phyloP scores from a whole-genome alignment of 208 protist species.

The Leptomonas seymouri region DNA sequence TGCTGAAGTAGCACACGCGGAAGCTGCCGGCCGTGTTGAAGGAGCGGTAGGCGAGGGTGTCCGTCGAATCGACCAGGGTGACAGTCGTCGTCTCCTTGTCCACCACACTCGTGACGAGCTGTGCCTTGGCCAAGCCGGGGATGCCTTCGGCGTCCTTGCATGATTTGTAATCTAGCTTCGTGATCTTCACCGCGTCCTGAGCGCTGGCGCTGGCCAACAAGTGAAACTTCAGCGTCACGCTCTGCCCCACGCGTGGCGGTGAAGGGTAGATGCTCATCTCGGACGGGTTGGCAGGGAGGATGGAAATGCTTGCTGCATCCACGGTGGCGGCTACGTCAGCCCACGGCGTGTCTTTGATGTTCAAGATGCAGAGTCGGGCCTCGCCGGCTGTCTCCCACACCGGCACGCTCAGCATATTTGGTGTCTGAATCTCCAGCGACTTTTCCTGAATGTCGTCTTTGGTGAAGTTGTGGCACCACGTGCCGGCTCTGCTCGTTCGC shows the following conservation, averaged over 20 bases:
- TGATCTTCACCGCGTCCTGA: slow-evolving; percentile 66
- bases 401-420: slow-evolving; percentile 55
- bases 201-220: slow-evolving; percentile 47
- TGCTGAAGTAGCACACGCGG: slow-evolving; percentile 87
- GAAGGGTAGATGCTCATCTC: slow-evolving; percentile 62
- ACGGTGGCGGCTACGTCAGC: slow-evolving; percentile 60
- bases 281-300: slow-evolving; percentile 61
- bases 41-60: slow-evolving; percentile 74
- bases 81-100: slow-evolving; percentile 45
- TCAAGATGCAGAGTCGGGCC: slow-evolving; percentile 64
- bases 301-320: slow-evolving; percentile 35
- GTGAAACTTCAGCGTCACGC: slow-evolving; percentile 81
- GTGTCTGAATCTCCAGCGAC: slow-evolving; percentile 42
- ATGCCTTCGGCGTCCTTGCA: slow-evolving; percentile 56
- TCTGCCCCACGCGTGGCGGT: slow-evolving; percentile 86
- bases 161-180: slow-evolving; percentile 28
- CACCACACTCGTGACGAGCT: slow-evolving; percentile 47
- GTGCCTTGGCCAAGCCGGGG: slow-evolving; percentile 35
- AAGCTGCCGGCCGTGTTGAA: slow-evolving; percentile 68
- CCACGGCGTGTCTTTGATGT: slow-evolving; percentile 43
- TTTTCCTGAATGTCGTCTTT: slow-evolving; percentile 53
- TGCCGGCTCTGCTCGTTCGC: slow-evolving; percentile 34
- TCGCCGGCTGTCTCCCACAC: slow-evolving; percentile 67
- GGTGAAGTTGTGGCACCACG: slow-evolving; percentile 93
- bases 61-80: slow-evolving; percentile 68